Evolutionary conservation across 2,329 filamentous ascomycete genomes (phyloP).

Genomic region (Talaromyces funiculosus): DNA sequence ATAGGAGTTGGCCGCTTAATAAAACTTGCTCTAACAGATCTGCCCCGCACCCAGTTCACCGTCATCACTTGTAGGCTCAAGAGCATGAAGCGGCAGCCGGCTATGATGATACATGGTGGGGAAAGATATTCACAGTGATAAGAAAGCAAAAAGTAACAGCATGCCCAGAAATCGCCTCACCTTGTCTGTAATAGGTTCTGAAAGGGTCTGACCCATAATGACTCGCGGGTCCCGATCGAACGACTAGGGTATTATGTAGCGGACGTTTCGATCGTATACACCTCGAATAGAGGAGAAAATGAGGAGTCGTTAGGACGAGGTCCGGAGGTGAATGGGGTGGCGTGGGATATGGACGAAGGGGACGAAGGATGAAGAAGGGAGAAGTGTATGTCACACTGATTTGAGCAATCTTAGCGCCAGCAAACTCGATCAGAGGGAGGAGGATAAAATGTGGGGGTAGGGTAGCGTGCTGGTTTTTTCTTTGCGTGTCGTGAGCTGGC

Average conservation of each 20-base stretch:
- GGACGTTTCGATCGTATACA: slow-evolving; percentile 18
- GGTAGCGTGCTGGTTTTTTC: slow-evolving; percentile 6
- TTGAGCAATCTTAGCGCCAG: slow-evolving; percentile 18
- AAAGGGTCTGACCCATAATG: slow-evolving; percentile 97
- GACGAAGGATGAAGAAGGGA: background rate
- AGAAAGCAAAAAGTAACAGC: slow-evolving; percentile 12
- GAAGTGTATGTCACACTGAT: slow-evolving; percentile 11
- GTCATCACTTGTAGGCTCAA: slow-evolving; percentile 18
- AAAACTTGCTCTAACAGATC: slow-evolving; percentile 3
- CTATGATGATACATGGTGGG: background rate
- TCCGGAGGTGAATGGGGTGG: background rate
- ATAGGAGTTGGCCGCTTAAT: slow-evolving; percentile 2
- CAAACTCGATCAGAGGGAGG: slow-evolving; percentile 19
- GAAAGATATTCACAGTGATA: background rate
- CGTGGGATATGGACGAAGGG: background rate
- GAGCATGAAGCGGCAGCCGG: slow-evolving; percentile 18
- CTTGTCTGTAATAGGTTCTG: slow-evolving; percentile 98
- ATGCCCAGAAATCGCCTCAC: slow-evolving; percentile 50
- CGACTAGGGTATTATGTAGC: slow-evolving; percentile 19
- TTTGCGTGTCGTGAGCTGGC: background rate
- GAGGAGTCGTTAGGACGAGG: background rate
- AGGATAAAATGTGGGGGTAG: slow-evolving; percentile 11
- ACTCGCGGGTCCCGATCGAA: slow-evolving; percentile 21
- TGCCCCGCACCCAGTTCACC: slow-evolving; percentile 14
- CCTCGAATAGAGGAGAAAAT: background rate